Base-by-base conservation (phyloP, 768 basidiomycete species). In the Mycena epipterygia region DNA sequence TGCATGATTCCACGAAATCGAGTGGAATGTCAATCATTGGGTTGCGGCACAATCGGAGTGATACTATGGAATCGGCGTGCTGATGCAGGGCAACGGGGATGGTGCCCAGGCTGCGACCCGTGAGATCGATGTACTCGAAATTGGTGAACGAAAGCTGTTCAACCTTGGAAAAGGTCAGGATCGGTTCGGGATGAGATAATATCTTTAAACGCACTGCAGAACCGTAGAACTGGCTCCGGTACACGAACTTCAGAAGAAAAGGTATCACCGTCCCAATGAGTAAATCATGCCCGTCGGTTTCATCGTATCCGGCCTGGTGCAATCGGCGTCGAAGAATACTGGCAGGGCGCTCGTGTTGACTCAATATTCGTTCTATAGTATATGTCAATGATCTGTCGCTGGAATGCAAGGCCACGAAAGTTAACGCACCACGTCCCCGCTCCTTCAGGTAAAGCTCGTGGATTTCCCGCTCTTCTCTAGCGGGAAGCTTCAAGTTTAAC, bases 21-120 rank as follows among this genome's bases (percentile, higher is more conserved):
- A 95, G 90, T 0, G 97, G 98, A 39, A 99, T 93, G 79, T 99
- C 97, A 62, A 97, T 88, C 89, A 97, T 95, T 2, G 97, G 96
- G 78, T 99, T 99, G 51, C 94, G 90, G 5, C 96, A 97, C 17
- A 99, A 88, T 68, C 93, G 94, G 67, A 99, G 91, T 42, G 87
- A 91, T 67, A 94, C 84, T 75, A 99, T 96, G 29, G 89, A 88
- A 73, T 93, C 91, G 1, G 96, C 96, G 68, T 95, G 90, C 63
- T 89, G 87, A 79, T 99, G 93, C 16, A 98, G 85, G 67, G 90
- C 85, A 73, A 97, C 91, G 0, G 98, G 98, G 55, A 99, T 93
- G 6, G 96, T 94, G 61, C 93, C 92, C 3, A 99, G 84, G 74
- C 93, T 89, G 58, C 91, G 87, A 1, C 90, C 92, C 0, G 91